Percentiles rank a stretch among this genome's conserved stretches.
These are phyloP conservation scores for Aspergillus affinis DNA, from an alignment of 495 filamentous ascomycete genomes.

Conservation along the genomic window DNA sequence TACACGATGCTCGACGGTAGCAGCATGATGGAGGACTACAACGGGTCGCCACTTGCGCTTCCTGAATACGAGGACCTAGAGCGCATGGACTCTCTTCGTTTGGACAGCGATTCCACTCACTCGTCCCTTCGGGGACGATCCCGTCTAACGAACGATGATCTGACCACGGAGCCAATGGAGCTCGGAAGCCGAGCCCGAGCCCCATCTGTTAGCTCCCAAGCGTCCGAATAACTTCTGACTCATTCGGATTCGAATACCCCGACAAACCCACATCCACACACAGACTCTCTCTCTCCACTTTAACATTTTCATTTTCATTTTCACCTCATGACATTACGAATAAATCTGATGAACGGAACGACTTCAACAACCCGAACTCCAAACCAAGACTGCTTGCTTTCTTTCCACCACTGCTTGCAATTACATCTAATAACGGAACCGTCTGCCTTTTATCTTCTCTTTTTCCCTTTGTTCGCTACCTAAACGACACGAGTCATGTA, in stretches of 20 bases:
- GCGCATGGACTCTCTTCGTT: conserved; percentile 41
- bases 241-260: background rate
- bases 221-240: conserved; percentile 4
- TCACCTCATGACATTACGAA: background rate
- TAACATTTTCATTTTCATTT: background rate
- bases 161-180: conserved; percentile 23
- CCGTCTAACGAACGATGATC: conserved; percentile 22
- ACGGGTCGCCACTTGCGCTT: conserved; percentile 40
- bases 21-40: conserved; percentile 46
- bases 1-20: conserved; percentile 56
- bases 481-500: background rate
- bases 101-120: conserved; percentile 40
- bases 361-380: background rate
- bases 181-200: conserved; percentile 16
- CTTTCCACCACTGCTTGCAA: background rate
- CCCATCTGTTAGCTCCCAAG: conserved; percentile 16
- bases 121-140: conserved; percentile 34
- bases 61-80: conserved; percentile 47
- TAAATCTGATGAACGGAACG: background rate
- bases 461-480: background rate
- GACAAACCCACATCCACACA: background rate
- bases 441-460: background rate
- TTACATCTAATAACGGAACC: background rate
- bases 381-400: background rate
- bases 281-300: background rate